These are phyloP conservation scores for Clarireedia sp. DNA, from an alignment of 2,329 filamentous ascomycete genomes.

Conservation along the genomic window DNA sequence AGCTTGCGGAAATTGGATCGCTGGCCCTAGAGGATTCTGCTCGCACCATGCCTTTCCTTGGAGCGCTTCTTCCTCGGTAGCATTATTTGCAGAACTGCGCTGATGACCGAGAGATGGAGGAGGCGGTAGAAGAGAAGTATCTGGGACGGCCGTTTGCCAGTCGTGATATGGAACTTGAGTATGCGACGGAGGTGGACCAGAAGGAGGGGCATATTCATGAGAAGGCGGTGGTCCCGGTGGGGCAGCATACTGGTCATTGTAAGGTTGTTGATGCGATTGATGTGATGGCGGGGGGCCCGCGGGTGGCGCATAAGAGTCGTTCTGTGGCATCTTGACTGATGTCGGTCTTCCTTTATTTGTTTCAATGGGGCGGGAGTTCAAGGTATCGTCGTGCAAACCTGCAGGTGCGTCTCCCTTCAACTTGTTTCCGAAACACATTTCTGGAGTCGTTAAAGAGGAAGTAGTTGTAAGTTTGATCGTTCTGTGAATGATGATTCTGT, in stretches of 20 bases:
- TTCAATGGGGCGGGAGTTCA: constrained; percentile 22
- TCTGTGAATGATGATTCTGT: too few species aligned
- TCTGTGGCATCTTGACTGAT: constrained; percentile 22
- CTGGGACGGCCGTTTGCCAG: constrained; percentile 64
- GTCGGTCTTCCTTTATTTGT: constrained; percentile 10
- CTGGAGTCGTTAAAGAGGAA: too few species aligned
- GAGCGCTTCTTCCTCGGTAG: constrained; percentile 53
- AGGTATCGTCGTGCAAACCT: constrained; percentile 6
- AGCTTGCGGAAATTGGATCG: constrained; percentile 41
- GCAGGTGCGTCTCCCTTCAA: constrained; percentile 20
- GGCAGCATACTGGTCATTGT: constrained; percentile 13
- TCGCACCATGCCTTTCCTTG: constrained; percentile 60
- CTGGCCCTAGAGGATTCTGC: constrained; percentile 48
- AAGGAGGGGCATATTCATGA: constrained; percentile 33
- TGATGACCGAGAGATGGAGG: constrained; percentile 62
- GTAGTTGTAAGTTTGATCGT: too few species aligned
- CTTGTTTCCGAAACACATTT: constrained; percentile 26
- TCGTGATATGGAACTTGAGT: constrained; percentile 44
- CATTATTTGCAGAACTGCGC: constrained; percentile 60
- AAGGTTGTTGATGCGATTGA: constrained; percentile 10
- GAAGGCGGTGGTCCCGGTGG: constrained; percentile 27
- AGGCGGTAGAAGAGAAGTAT: constrained; percentile 64
- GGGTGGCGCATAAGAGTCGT: constrained; percentile 29
- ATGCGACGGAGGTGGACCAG: constrained; percentile 31
- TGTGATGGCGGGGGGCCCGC: constrained; percentile 16